Evolutionary conservation across 345 rosid species (phyloP).

Genomic region (Melastoma malabathricum): DNA sequence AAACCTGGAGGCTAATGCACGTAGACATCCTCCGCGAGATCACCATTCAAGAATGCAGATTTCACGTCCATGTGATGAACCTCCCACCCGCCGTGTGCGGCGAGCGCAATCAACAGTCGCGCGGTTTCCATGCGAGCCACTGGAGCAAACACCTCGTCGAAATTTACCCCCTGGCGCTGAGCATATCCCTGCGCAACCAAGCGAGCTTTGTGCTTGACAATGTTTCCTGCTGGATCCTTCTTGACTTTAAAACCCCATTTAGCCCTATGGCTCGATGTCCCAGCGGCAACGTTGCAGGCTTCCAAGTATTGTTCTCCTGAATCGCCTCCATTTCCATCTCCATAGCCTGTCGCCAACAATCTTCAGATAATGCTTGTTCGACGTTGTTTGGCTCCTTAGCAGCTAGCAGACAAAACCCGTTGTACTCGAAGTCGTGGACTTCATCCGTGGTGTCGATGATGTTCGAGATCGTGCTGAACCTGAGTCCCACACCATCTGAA

Average conservation of each 20-base stretch:
- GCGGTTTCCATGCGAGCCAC: background rate
- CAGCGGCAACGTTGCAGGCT: background rate
- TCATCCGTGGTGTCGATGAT: too few relatives aligned
- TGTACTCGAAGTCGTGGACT: background rate
- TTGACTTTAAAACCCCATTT: slow-evolving; percentile 3
- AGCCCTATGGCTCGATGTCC: background rate
- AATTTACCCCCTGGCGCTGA: slow-evolving; percentile 1
- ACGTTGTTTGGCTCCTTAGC: background rate
- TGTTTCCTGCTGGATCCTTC: background rate
- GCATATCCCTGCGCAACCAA: slow-evolving; percentile 4
- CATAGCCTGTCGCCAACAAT: background rate
- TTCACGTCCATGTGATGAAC: slow-evolving; percentile 5
- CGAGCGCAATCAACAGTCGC: background rate
- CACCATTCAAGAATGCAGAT: slow-evolving; percentile 8
- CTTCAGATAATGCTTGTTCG: background rate
- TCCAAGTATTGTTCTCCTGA: background rate
- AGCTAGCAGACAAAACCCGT: background rate
- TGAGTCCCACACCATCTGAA: too few relatives aligned
- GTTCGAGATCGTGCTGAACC: too few relatives aligned
- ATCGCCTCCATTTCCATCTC: slow-evolving; percentile 1
- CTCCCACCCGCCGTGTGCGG: background rate
- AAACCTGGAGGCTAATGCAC: background rate
- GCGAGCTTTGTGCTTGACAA: slow-evolving; percentile 1
- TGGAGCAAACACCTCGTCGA: background rate
- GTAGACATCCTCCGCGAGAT: slow-evolving; percentile 2